Percentiles rank a stretch among this genome's conserved stretches.
These are phyloP conservation scores for Monascus ruber DNA, from an alignment of 2,329 filamentous ascomycete genomes.

Conservation along the genomic window DNA sequence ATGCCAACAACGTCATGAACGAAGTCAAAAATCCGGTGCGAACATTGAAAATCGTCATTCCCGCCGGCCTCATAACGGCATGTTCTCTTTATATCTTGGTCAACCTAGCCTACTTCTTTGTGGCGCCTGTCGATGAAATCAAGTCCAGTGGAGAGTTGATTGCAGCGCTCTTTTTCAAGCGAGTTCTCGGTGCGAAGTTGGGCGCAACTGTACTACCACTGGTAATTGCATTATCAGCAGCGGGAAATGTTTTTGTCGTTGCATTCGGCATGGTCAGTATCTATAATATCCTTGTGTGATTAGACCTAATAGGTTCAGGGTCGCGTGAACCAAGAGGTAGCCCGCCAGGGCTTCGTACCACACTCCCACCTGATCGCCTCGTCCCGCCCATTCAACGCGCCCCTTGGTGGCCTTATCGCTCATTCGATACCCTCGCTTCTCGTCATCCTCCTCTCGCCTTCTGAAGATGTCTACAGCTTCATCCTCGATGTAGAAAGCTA, in stretches of 20 bases:
- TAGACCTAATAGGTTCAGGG: constrained; percentile 32
- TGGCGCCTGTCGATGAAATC: constrained; percentile 53
- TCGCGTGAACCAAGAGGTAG: constrained; percentile 57
- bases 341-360: constrained; percentile 55
- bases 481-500: constrained; percentile 59
- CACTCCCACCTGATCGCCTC: constrained; percentile 49
- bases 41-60: constrained; percentile 50
- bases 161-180: constrained; percentile 53
- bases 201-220: constrained; percentile 47
- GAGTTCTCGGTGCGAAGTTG: constrained; percentile 45
- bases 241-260: constrained; percentile 58
- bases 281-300: neutral
- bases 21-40: constrained; percentile 55
- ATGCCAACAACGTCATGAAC: constrained; percentile 56
- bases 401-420: constrained; percentile 52
- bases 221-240: constrained; percentile 51
- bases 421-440: constrained; percentile 55
- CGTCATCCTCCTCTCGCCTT: constrained; percentile 52
- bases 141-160: constrained; percentile 52
- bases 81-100: constrained; percentile 51
- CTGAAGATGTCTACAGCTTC: constrained; percentile 53
- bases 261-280: constrained; percentile 49
- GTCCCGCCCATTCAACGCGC: constrained; percentile 52
- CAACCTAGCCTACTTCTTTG: constrained; percentile 49
- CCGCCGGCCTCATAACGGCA: constrained; percentile 46